Conservation (phyloP, 768 basidiomycete genomes). For the Suillus placidus region DNA sequence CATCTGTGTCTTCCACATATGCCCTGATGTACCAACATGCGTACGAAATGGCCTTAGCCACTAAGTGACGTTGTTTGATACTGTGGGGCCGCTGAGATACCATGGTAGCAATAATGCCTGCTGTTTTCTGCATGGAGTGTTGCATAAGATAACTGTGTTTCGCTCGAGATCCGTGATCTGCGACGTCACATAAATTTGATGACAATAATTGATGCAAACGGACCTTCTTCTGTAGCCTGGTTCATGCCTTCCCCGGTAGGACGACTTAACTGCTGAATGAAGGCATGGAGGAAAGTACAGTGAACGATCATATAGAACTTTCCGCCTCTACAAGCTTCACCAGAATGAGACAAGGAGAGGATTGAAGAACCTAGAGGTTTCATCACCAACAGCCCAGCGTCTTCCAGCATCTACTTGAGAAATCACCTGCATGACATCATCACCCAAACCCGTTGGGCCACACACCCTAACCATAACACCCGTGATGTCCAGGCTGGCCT, state of each 20-base stretch:
- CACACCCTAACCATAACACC: slow-evolving; percentile 68
- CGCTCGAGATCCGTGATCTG: too few relatives aligned
- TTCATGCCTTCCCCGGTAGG: too few relatives aligned
- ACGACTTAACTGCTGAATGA: too few relatives aligned
- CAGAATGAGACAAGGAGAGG: too few relatives aligned
- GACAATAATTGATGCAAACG: too few relatives aligned
- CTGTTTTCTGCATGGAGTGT: slow-evolving; percentile 21
- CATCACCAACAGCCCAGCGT: slow-evolving; percentile 57
- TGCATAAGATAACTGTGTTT: too few relatives aligned
- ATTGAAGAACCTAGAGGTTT: too few relatives aligned
- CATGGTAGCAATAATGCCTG: slow-evolving; percentile 21
- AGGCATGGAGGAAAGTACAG: too few relatives aligned
- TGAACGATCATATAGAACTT: too few relatives aligned
- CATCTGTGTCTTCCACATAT: slow-evolving; percentile 29
- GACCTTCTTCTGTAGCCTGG: too few relatives aligned
- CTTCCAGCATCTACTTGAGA: slow-evolving; percentile 46
- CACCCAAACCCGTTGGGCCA: slow-evolving; percentile 56
- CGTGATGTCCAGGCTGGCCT: slow-evolving; percentile 37
- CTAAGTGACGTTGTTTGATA: slow-evolving; percentile 10
- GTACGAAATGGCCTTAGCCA: slow-evolving; percentile 31
- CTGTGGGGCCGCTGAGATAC: slow-evolving; percentile 11
- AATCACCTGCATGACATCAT: slow-evolving; percentile 54
- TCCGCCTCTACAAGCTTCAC: too few relatives aligned
- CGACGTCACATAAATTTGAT: too few relatives aligned
- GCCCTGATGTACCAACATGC: slow-evolving; percentile 34